Evolutionary conservation across 345 rosid genomes (phyloP).

Genomic region (Streptanthus diversifolius): DNA sequence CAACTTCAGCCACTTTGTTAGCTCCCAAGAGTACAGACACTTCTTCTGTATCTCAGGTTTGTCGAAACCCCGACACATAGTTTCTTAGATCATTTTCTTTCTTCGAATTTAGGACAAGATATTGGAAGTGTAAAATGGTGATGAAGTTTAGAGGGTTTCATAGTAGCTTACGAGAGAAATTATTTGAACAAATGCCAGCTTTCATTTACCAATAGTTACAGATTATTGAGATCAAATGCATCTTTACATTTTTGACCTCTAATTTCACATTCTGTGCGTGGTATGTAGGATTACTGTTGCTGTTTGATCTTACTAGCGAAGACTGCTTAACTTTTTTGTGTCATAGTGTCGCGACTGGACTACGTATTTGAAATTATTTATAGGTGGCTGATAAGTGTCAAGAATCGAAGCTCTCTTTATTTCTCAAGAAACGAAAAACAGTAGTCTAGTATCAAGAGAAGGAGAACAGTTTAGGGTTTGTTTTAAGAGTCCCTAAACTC

Average conservation of each 20-base stretch:
- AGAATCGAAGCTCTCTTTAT: background rate
- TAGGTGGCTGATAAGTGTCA: background rate
- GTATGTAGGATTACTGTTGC: background rate
- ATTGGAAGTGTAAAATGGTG: background rate
- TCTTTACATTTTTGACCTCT: background rate
- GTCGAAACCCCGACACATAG: background rate
- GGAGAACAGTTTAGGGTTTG: background rate
- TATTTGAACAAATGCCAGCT: background rate
- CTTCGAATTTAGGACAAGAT: background rate
- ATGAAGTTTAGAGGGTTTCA: background rate
- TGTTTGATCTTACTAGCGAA: background rate
- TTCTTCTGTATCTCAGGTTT: conserved; percentile 53
- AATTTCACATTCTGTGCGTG: background rate
- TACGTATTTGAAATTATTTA: background rate
- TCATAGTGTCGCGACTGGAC: background rate
- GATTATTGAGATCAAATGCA: background rate
- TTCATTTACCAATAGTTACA: background rate
- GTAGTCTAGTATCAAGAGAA: background rate
- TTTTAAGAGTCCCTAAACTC: background rate
- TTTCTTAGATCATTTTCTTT: background rate
- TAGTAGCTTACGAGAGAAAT: background rate
- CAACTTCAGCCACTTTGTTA: conserved; percentile 32
- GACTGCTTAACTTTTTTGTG: background rate
- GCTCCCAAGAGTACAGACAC: conserved; percentile 42
- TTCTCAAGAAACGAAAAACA: background rate